phyloP scores from a whole-genome alignment of 2,329 filamentous ascomycete genomes.

The Colletotrichum somersetense region DNA sequence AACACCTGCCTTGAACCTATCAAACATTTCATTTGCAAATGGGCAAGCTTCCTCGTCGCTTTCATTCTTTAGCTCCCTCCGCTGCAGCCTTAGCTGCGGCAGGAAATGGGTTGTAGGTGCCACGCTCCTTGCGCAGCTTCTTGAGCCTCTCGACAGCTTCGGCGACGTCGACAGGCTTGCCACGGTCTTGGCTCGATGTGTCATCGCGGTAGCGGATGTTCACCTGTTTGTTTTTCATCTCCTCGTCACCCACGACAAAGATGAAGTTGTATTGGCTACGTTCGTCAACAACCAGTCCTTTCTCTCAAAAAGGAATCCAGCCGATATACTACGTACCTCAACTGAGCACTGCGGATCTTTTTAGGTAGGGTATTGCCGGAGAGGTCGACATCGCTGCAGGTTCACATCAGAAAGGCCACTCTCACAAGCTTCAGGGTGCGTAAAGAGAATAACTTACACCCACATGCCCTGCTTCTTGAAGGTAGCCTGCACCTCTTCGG shows the following conservation, averaged over 20 bases:
- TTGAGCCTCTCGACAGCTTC: conserved; percentile 69
- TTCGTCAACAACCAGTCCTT: conserved; percentile 44
- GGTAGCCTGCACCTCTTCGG: conserved; percentile 77
- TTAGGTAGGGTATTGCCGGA: conserved; percentile 87
- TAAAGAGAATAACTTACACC: conserved; percentile 62
- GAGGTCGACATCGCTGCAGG: conserved; percentile 71
- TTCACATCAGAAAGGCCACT: not conserved
- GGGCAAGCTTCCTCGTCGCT: conserved; percentile 7
- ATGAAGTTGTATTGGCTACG: conserved; percentile 32
- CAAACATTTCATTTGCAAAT: conserved; percentile 10
- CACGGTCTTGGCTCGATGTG: conserved; percentile 71
- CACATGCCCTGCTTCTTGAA: conserved; percentile 78
- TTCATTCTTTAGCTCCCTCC: conserved; percentile 43
- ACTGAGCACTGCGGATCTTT: conserved; percentile 86
- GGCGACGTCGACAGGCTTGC: conserved; percentile 68
- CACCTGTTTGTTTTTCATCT: conserved; percentile 70
- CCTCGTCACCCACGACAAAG: conserved; percentile 71
- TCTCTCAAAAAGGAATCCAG: not conserved
- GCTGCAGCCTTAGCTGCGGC: conserved; percentile 40
- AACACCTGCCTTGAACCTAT: conserved; percentile 3
- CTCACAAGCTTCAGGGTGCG: not conserved
- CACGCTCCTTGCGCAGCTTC: conserved; percentile 63
- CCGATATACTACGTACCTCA: conserved; percentile 72
- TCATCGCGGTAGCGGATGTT: conserved; percentile 75
- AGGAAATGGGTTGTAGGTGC: conserved; percentile 53